phyloP scores from a whole-genome alignment of 495 filamentous ascomycete genomes.

The Parathielavia hyrcaniae region DNA sequence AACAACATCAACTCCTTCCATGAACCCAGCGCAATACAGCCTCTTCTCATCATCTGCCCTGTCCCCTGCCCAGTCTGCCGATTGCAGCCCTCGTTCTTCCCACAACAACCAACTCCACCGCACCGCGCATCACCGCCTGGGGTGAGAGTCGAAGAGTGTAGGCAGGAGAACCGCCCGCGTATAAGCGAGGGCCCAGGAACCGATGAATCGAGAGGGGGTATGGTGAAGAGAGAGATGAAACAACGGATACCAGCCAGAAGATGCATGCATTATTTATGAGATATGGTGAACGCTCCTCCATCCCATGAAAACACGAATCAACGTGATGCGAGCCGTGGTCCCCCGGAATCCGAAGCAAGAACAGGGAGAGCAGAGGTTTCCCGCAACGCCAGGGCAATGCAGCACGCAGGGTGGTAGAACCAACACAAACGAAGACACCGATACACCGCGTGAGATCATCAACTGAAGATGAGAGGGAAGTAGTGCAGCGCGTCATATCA shows the following conservation, averaged over 20 bases:
- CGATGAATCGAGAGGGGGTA: neutral
- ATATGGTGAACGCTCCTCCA: constrained; percentile 11
- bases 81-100: neutral
- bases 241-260: constrained; percentile 3
- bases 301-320: neutral
- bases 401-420: neutral
- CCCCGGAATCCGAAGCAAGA: neutral
- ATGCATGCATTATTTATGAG: constrained; percentile 12
- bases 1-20: neutral
- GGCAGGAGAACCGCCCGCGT: neutral
- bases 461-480: neutral
- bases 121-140: constrained; percentile 17
- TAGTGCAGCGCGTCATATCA: constrained; percentile 6
- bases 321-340: neutral
- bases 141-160: neutral
- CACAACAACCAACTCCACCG: neutral
- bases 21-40: neutral
- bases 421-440: too few relatives aligned
- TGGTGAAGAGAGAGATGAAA: neutral
- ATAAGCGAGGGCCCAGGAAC: neutral
- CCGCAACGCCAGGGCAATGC: constrained; percentile 13
- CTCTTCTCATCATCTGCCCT: neutral
- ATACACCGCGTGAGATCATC: neutral
- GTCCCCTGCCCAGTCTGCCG: neutral
- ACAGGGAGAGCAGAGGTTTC: neutral